Percentiles rank a stretch among this genome's conserved stretches.
Evolutionary conservation across 768 basidiomycete genomes (phyloP).

Genomic region (Termitomyces bulborhizus): DNA sequence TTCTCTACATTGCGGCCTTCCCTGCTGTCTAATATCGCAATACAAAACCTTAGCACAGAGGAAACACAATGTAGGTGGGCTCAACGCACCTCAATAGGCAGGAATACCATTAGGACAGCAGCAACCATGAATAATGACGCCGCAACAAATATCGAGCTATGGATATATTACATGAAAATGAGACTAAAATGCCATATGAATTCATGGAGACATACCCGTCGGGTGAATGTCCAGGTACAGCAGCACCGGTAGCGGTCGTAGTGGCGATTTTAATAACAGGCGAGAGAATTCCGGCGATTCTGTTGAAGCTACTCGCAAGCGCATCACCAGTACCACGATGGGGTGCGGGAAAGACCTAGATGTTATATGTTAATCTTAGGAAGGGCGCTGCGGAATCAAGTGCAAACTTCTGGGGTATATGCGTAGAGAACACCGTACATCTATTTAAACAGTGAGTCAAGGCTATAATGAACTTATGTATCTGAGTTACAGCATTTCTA

Average conservation of each 20-base stretch:
- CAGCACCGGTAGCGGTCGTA: slow-evolving; percentile 2
- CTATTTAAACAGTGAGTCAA: slow-evolving; percentile 14
- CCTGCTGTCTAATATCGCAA: slow-evolving; percentile 1
- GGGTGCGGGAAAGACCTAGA: slow-evolving; percentile 43
- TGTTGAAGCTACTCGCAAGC: slow-evolving; percentile 40
- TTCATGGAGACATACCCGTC: slow-evolving; percentile 39
- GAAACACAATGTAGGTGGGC: background rate
- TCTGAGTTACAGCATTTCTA: slow-evolving; percentile 4
- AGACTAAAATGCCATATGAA: background rate
- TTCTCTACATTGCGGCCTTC: slow-evolving; percentile 4
- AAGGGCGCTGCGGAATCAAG: background rate
- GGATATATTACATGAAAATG: background rate
- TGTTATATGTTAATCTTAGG: background rate
- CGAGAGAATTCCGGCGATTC: slow-evolving; percentile 39
- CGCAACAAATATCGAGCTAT: slow-evolving; percentile 42
- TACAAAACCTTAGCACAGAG: background rate
- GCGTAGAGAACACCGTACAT: slow-evolving; percentile 28
- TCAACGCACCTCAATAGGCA: slow-evolving; percentile 23
- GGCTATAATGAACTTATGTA: background rate
- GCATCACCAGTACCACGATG: slow-evolving; percentile 53
- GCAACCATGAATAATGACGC: slow-evolving; percentile 40
- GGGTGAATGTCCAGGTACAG: slow-evolving; percentile 1
- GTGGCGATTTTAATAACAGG: slow-evolving; percentile 45
- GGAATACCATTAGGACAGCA: slow-evolving; percentile 29
- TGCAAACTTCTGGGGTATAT: slow-evolving; percentile 46